These are phyloP conservation scores for Musa schizocarpa DNA, from an alignment of 176 grass and related monocot genomes.

Conservation along the genomic window DNA sequence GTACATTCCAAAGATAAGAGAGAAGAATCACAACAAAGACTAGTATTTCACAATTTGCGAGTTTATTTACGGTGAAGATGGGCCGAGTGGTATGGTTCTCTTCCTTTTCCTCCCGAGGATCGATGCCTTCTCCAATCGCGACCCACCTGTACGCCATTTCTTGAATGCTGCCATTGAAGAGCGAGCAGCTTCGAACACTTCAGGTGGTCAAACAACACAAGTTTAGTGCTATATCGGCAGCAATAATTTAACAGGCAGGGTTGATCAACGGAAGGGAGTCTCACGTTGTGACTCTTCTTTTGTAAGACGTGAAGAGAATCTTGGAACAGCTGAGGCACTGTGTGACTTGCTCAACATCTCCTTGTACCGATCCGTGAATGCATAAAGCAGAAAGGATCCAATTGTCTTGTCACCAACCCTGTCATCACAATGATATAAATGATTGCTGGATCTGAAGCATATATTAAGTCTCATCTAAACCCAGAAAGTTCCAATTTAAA, in stretches of 20 bases:
- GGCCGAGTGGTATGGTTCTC: conserved; percentile 31
- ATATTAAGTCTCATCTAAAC: too few species aligned
- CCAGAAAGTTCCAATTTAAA: too few species aligned
- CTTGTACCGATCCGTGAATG: conserved; percentile 78
- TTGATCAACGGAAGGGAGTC: neutral
- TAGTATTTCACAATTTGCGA: neutral
- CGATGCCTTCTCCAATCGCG: conserved; percentile 60
- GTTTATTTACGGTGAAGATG: conserved; percentile 25
- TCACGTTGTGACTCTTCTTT: conserved; percentile 66
- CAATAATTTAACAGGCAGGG: neutral
- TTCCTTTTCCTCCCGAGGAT: conserved; percentile 86
- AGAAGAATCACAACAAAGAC: too few species aligned
- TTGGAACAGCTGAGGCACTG: conserved; percentile 51
- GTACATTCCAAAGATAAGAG: too few species aligned
- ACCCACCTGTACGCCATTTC: conserved; percentile 62
- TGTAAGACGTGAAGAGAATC: conserved; percentile 65
- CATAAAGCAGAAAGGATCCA: conserved; percentile 54
- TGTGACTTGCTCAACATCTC: conserved; percentile 93
- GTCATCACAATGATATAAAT: neutral
- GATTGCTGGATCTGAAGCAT: neutral
- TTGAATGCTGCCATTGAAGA: conserved; percentile 69
- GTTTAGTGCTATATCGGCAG: neutral
- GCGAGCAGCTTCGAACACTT: conserved; percentile 70
- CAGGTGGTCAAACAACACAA: neutral
- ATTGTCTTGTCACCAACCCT: conserved; percentile 84